These are phyloP conservation scores for Coprinopsis sp. DNA, from an alignment of 768 basidiomycete species.

Conservation along the genomic window DNA sequence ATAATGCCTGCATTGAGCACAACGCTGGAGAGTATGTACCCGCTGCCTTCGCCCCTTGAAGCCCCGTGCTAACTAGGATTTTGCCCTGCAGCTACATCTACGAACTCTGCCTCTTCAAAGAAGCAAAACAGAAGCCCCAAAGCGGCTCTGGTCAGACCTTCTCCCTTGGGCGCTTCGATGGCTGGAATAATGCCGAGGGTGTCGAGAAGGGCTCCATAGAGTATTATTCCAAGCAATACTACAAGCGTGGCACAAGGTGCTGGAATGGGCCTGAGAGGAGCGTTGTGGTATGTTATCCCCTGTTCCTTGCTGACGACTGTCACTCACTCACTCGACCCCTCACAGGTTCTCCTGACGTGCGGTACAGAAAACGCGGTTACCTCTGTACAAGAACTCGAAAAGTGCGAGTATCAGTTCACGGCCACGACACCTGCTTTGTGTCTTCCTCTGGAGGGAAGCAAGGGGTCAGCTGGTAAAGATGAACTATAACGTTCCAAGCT, in stretches of 20 bases:
- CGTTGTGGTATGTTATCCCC: slow-evolving; percentile 52
- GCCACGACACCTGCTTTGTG: slow-evolving; percentile 86
- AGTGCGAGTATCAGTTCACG: slow-evolving; percentile 90
- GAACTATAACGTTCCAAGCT: slow-evolving; percentile 29
- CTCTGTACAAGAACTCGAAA: slow-evolving; percentile 84
- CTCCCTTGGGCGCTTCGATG: slow-evolving; percentile 77
- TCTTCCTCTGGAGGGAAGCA: slow-evolving; percentile 42
- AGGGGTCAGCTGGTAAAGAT: slow-evolving; percentile 33
- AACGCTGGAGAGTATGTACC: slow-evolving; percentile 83
- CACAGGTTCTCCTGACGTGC: slow-evolving; percentile 75
- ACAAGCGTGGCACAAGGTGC: slow-evolving; percentile 82
- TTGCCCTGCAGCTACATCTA: slow-evolving; percentile 72
- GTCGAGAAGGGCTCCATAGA: slow-evolving; percentile 56
- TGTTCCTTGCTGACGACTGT: background rate
- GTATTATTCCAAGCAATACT: slow-evolving; percentile 80
- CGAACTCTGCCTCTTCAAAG: slow-evolving; percentile 87
- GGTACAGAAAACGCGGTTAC: slow-evolving; percentile 80
- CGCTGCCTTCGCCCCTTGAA: background rate
- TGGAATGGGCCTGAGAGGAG: slow-evolving; percentile 96
- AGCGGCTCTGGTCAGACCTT: slow-evolving; percentile 67
- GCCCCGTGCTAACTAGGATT: background rate
- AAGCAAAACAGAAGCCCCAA: slow-evolving; percentile 84
- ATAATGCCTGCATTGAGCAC: slow-evolving; percentile 72
- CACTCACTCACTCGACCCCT: background rate
- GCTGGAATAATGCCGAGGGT: slow-evolving; percentile 69